Evolutionary conservation across 768 basidiomycete species (phyloP).

Genomic region (Russula foetens): DNA sequence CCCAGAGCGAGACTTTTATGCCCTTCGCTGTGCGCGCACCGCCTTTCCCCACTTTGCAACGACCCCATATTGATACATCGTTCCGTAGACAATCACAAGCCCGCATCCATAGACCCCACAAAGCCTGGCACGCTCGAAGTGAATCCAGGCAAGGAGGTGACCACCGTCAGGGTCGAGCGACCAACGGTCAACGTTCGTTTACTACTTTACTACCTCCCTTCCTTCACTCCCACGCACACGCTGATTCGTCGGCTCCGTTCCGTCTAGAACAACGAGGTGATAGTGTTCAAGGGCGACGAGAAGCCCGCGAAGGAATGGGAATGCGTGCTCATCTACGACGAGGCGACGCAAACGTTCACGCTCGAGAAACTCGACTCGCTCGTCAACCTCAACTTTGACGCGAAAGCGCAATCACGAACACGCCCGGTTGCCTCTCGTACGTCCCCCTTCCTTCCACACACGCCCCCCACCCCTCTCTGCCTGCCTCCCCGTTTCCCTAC

Average conservation of each 20-base stretch:
- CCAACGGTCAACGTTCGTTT: slow-evolving; percentile 52
- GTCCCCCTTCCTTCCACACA: neutral
- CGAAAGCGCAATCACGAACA: neutral
- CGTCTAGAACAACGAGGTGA: slow-evolving; percentile 41
- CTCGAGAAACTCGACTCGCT: slow-evolving; percentile 20
- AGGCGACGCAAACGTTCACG: slow-evolving; percentile 35
- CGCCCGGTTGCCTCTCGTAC: slow-evolving; percentile 16
- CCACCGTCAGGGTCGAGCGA: slow-evolving; percentile 53
- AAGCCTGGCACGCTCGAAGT: slow-evolving; percentile 62
- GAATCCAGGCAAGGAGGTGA: slow-evolving; percentile 43
- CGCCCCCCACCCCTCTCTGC: neutral
- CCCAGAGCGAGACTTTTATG: slow-evolving; percentile 64
- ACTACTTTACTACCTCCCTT: neutral
- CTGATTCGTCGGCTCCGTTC: neutral
- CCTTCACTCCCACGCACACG: neutral
- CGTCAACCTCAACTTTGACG: slow-evolving; percentile 15
- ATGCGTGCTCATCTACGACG: slow-evolving; percentile 76
- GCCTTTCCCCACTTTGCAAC: neutral
- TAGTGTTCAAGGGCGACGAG: slow-evolving; percentile 52
- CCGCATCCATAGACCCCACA: slow-evolving; percentile 56
- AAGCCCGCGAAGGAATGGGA: slow-evolving; percentile 57
- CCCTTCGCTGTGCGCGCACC: slow-evolving; percentile 58
- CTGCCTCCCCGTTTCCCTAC: neutral
- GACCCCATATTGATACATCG: neutral
- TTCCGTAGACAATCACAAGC: slow-evolving; percentile 63